Base-by-base conservation (phyloP, 2,329 filamentous ascomycete species). In the Alternaria incomplexa region DNA sequence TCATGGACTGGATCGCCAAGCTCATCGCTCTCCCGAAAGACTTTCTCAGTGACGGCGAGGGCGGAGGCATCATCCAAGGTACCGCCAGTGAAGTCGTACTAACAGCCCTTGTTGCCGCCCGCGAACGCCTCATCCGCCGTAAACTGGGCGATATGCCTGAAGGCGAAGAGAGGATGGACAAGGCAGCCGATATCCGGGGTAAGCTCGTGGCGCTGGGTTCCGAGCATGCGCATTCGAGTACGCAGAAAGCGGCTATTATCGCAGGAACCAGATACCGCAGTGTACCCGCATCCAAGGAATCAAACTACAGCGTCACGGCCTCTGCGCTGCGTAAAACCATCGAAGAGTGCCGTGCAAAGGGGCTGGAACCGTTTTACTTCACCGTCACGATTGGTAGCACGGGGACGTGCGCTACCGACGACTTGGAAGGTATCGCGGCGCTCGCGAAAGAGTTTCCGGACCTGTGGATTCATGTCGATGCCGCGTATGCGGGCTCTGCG, bases 31-130 rank as follows among this genome's bases (percentile, higher is more conserved):
- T 98, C 23, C 93, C 95, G 0, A 81, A 86, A 11, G 90, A 87
- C 69, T 98, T 90, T 76, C 83, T 91, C 20, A 95, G 91, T 51
- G 88, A 89, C 0, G 90, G 89, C 0, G 85, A 89, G 62, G 93
- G 93, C 43, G 95, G 95, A 20, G 95, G 95, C 30, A 93, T 97
- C n/a, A 96, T 98, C 65, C 94, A 97, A 78, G 93, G 95, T 22
- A 93, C 90, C 32, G 94, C 95, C 0, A 93, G 90, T 62, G 95
- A 98, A 81, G 92, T 93, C 13, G 87, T 97, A 46, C 87, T 96
- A 6, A 96, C 93, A 0, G 90, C 91, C 67, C 91, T 97, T 85
- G 91, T 96, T 2, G 93, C 93, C 3, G 95, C 95, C 0, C 85
- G 94, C 12, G 95, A 97, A 76, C 67, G 79, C 9, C 56, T 77